Percentiles rank a stretch among this genome's conserved stretches.
Conservation (phyloP, 1,284 basidiomycete species). For the Cutaneotrichosporon arboriforme region DNA sequence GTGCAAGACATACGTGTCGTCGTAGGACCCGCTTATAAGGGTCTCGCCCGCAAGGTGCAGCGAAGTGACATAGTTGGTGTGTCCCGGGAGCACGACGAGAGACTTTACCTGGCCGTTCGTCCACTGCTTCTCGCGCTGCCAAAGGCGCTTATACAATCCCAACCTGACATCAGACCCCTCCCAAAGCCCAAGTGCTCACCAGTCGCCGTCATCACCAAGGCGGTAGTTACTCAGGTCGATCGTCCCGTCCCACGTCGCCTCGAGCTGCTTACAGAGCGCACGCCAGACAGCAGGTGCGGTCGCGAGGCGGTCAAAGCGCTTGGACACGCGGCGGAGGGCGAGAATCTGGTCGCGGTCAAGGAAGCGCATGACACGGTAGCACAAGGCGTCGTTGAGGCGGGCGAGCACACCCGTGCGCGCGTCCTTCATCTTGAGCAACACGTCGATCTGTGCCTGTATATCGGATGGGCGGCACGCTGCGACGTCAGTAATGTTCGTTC, state of each 20-base stretch:
- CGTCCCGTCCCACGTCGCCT: constrained; percentile 25
- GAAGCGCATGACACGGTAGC: constrained; percentile 60
- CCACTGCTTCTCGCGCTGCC: constrained; percentile 83
- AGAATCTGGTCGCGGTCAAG: constrained; percentile 64
- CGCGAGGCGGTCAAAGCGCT: constrained; percentile 65
- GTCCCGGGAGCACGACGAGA: constrained; percentile 70
- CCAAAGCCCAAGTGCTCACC: constrained; percentile 45
- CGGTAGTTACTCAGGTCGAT: constrained; percentile 17
- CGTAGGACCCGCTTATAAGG: constrained; percentile 81
- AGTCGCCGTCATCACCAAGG: constrained; percentile 60
- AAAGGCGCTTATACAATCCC: constrained; percentile 76
- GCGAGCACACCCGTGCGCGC: constrained; percentile 76
- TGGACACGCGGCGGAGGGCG: constrained; percentile 47
- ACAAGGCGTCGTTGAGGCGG: constrained; percentile 62
- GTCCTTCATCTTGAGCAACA: constrained; percentile 73
- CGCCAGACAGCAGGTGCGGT: constrained; percentile 71
- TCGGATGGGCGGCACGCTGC: constrained; percentile 40
- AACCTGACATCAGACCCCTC: constrained; percentile 1
- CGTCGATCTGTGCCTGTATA: constrained; percentile 60
- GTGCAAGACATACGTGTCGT: constrained; percentile 54
- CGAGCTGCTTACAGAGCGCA: constrained; percentile 26
- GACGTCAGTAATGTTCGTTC: neutral
- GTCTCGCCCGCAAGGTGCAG: constrained; percentile 62
- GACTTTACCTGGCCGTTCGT: constrained; percentile 59
- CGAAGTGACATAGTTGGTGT: constrained; percentile 82